phyloP scores from a whole-genome alignment of 495 filamentous ascomycete genomes.

The Clohesyomyces aquaticus region DNA sequence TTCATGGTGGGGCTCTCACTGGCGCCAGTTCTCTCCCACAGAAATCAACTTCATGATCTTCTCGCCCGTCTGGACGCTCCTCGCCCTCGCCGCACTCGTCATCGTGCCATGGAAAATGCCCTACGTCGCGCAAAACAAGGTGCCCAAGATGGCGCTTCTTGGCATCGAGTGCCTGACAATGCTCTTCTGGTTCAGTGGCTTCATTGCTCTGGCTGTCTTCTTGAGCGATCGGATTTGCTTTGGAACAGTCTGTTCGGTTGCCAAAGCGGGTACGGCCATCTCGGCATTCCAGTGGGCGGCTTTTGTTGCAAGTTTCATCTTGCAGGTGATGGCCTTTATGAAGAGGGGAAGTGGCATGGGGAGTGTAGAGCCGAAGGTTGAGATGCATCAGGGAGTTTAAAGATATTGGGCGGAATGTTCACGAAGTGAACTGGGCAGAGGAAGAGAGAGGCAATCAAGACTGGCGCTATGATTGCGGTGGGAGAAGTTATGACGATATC shows the following conservation, averaged over 20 bases:
- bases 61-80: conserved; percentile 70
- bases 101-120: conserved; percentile 65
- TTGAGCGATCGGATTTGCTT: conserved; percentile 57
- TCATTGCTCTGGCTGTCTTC: conserved; percentile 70
- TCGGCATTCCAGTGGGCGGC: conserved; percentile 62
- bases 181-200: conserved; percentile 87
- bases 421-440: conserved; percentile 2
- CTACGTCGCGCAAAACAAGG: conserved; percentile 45
- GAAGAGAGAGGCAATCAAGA: no score
- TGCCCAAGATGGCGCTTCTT: conserved; percentile 64
- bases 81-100: conserved; percentile 68
- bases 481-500: background rate
- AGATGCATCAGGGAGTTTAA: conserved; percentile 47
- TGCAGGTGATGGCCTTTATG: background rate
- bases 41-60: conserved; percentile 74
- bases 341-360: background rate
- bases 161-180: conserved; percentile 72
- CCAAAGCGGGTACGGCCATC: conserved; percentile 60
- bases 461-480: conserved; percentile 25
- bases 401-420: conserved; percentile 3
- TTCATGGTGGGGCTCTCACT: conserved; percentile 46
- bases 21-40: conserved; percentile 49
- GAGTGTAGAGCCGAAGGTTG: conserved; percentile 42
- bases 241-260: conserved; percentile 53
- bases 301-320: conserved; percentile 2